These are phyloP conservation scores for Dactylella cylindrospora DNA, from an alignment of 2,329 filamentous ascomycete genomes.

Conservation along the genomic window DNA sequence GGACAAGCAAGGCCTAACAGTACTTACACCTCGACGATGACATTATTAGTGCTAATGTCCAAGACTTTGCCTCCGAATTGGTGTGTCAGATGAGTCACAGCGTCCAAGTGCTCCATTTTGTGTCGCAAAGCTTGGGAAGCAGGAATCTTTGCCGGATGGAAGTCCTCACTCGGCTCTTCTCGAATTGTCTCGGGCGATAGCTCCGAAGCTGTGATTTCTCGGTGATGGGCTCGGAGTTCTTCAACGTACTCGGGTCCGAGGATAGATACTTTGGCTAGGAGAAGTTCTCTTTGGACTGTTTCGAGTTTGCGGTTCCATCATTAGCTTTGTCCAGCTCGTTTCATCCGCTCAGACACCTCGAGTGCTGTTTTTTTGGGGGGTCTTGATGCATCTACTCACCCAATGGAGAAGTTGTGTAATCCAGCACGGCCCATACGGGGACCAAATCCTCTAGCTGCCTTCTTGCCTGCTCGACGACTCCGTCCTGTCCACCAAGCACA, in stretches of 20 bases:
- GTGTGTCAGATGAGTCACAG: constrained; percentile 93
- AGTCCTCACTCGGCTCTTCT: constrained; percentile 63
- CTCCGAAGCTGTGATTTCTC: constrained; percentile 70
- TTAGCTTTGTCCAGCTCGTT: too few species aligned
- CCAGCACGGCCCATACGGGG: constrained; percentile 95
- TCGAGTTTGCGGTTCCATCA: not conserved
- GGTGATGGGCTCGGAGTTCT: constrained; percentile 91
- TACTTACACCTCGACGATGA: constrained; percentile 92
- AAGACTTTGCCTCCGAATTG: constrained; percentile 97
- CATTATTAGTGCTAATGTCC: constrained; percentile 97
- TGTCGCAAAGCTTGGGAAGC: constrained; percentile 86
- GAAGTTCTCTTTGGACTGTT: constrained; percentile 82
- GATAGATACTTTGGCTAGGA: constrained; percentile 95
- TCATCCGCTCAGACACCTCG: too few species aligned
- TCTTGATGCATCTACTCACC: constrained; percentile 4
- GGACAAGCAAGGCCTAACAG: not conserved
- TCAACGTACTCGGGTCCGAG: constrained; percentile 97
- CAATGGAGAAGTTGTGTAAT: constrained; percentile 88
- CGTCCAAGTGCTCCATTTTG: constrained; percentile 96
- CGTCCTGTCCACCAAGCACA: constrained; percentile 91
- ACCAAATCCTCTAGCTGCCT: constrained; percentile 95
- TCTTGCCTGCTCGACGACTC: constrained; percentile 94
- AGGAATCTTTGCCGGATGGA: constrained; percentile 84
- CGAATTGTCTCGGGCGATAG: constrained; percentile 53
- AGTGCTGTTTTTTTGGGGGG: not conserved